phyloP scores from a whole-genome alignment of 106 monocot species.

The Allium cepa region DNA sequence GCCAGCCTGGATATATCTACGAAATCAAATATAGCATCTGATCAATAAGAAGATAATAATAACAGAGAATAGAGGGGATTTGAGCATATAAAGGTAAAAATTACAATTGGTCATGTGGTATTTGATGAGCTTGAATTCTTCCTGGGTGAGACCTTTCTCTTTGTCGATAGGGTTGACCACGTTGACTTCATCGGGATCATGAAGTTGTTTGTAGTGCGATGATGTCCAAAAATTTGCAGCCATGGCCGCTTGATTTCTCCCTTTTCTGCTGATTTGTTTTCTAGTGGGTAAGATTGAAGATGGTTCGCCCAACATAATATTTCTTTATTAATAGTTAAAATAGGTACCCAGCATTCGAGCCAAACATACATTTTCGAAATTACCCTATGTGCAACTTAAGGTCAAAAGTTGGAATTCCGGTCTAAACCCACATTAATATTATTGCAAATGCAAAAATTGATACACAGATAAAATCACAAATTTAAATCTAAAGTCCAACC shows the following conservation, averaged over 20 bases:
- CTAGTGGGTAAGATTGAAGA: not conserved
- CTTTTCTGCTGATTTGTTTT: not conserved
- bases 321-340: too few species aligned
- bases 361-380: too few species aligned
- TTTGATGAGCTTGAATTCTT: slow-evolving; percentile 76
- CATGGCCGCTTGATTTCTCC: slow-evolving; percentile 15
- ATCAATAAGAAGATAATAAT: not conserved
- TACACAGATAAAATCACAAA: too few species aligned
- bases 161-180: slow-evolving; percentile 43
- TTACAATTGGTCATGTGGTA: slow-evolving; percentile 71
- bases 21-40: not conserved
- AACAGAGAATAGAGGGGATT: not conserved
- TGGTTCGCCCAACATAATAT: too few species aligned
- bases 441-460: too few species aligned
- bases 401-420: too few species aligned
- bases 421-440: too few species aligned
- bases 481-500: too few species aligned
- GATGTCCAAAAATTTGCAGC: slow-evolving; percentile 83
- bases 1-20: slow-evolving; percentile 79
- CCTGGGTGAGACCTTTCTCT: slow-evolving; percentile 54
- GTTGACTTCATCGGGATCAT: slow-evolving; percentile 51
- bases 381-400: too few species aligned
- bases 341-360: too few species aligned
- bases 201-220: slow-evolving; percentile 61
- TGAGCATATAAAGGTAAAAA: not conserved